A percentile compares a stretch with the other conserved stretches of the same genome.
Conservation (phyloP, 768 basidiomycete genomes). For the Tubosaeta brunneosetosa region DNA sequence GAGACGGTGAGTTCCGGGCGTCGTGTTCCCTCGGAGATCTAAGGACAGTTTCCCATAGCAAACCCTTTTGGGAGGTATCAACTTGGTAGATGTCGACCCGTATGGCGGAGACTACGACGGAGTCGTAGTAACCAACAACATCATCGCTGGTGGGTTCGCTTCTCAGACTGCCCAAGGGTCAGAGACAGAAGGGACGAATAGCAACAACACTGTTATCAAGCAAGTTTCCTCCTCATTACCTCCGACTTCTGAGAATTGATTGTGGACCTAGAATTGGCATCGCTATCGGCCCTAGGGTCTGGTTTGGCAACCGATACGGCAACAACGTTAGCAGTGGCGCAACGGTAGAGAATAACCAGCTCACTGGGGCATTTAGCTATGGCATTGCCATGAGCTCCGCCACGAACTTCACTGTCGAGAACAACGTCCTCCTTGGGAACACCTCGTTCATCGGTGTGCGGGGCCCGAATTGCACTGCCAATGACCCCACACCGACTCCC, state of each 20-base stretch:
- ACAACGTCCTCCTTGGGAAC: constrained; percentile 60
- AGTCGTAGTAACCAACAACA: constrained; percentile 63
- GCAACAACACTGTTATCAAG: constrained; percentile 66
- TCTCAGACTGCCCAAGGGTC: constrained; percentile 38
- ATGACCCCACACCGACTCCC: constrained; percentile 47
- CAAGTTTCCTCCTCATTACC: constrained; percentile 29
- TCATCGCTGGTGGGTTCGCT: constrained; percentile 65
- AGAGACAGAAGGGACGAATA: constrained; percentile 51
- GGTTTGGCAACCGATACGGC: constrained; percentile 60
- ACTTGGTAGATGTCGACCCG: constrained; percentile 69
- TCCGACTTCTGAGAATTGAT: constrained; percentile 5
- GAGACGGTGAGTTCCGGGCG: constrained; percentile 44
- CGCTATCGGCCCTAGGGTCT: constrained; percentile 70
- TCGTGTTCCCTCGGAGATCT: neutral
- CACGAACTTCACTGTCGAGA: constrained; percentile 59
- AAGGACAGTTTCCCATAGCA: constrained; percentile 35
- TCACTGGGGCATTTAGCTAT: constrained; percentile 70
- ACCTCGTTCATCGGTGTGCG: constrained; percentile 69
- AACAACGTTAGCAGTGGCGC: constrained; percentile 54
- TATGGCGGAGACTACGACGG: constrained; percentile 62
- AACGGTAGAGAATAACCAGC: constrained; percentile 49
- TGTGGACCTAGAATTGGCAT: constrained; percentile 58
- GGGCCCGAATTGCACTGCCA: constrained; percentile 58
- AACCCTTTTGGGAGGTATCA: constrained; percentile 72
- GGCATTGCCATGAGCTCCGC: constrained; percentile 65